Evolutionary conservation across 768 basidiomycete species (phyloP).

Genomic region (Naganishia kalamii): DNA sequence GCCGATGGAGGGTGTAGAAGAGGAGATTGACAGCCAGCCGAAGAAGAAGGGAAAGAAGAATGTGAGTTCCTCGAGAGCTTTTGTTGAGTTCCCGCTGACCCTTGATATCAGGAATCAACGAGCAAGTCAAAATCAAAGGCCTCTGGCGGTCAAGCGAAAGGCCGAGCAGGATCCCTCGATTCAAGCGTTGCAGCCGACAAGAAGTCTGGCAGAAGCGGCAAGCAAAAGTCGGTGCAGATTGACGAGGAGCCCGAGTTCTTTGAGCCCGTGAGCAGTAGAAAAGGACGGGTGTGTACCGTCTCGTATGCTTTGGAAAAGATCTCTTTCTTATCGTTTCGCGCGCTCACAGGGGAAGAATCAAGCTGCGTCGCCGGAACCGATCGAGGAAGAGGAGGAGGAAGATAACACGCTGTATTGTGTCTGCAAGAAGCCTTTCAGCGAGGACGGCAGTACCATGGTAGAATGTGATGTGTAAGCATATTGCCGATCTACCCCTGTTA

Average conservation of each 20-base stretch:
- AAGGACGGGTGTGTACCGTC: slow-evolving; percentile 5
- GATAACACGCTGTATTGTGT: slow-evolving; percentile 34
- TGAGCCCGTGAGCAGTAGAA: background rate
- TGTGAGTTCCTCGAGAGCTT: background rate
- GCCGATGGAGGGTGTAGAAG: background rate
- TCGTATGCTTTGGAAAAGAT: background rate
- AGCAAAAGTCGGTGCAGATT: slow-evolving; percentile 14
- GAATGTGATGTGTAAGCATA: slow-evolving; percentile 35
- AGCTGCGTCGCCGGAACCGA: slow-evolving; percentile 1
- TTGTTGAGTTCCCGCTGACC: background rate
- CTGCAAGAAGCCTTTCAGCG: slow-evolving; percentile 35
- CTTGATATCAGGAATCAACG: background rate
- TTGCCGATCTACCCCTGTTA: background rate
- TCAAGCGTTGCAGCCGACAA: background rate
- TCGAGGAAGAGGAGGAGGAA: slow-evolving; percentile 11
- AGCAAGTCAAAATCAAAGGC: slow-evolving; percentile 2
- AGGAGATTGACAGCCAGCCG: background rate
- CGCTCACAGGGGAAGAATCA: background rate
- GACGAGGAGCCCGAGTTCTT: slow-evolving; percentile 1
- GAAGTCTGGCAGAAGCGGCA: background rate
- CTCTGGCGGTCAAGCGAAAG: background rate
- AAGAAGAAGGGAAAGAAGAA: slow-evolving; percentile 13
- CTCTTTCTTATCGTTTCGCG: background rate
- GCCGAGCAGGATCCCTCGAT: background rate
- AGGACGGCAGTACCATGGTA: slow-evolving; percentile 36